Evolutionary conservation across 768 basidiomycete genomes (phyloP), one percentile per base, ranked within the genome.

Genomic region (Butyriboletus loyo): DNA sequence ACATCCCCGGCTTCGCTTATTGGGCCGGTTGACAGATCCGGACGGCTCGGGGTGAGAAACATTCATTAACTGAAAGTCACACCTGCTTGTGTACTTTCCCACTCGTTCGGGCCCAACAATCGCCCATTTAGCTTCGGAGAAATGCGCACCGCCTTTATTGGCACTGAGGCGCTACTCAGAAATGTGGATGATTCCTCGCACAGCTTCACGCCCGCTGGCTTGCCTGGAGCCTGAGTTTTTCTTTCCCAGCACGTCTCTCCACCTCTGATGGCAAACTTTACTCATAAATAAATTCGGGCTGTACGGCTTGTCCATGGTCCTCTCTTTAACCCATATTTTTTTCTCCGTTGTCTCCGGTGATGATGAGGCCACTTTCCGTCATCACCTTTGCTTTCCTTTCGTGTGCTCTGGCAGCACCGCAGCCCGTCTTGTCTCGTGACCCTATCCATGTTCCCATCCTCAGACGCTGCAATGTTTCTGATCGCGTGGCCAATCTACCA

Each of bases 371-470:
- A 61, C n/a, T 62, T 66, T 41, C 62, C 64, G 28, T 66, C 60
- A 28, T 59, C 62, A 25, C 51, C 65, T 43, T 62, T 66, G 36
- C 66, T 66, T 50, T 67, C 68, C 35, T 61, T 55, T 46, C 55
- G 60, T 46, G 64, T 63, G 50, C 63, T 65, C 48, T 59, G 21
- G 61, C 52, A 35, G 45, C 36, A 22, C 50, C 56, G 7, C 49
- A 38, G 9, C 46, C 54, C 3, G 15, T 15, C 8, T 15, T 49
- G 14, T 17, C 19, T 27, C 64, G 69, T 30, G 73, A 75, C 36
- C 71, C 77, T 17, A 53, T 82, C 19, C 78, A 81, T 60, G 54
- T 83, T 14, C 70, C 76, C 1, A 61, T 84, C 22, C 50, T 56
- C 73, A 79, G 44, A 25, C 34, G 21, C 38, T 49, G 68, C 22